Conservation (phyloP, 495 filamentous ascomycete species). For the Parmelia sp. region DNA sequence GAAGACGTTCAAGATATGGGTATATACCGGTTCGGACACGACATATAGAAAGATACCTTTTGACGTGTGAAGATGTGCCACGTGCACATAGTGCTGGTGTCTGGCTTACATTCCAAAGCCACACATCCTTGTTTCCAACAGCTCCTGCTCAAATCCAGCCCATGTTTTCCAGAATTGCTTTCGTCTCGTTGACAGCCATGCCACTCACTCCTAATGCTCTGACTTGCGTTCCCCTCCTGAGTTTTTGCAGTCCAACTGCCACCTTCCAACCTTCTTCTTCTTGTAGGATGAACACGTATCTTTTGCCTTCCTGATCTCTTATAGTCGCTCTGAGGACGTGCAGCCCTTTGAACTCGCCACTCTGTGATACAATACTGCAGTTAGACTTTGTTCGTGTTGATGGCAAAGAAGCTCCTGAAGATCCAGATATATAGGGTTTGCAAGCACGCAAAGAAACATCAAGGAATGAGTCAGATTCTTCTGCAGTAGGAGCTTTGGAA, state of each 20-base stretch:
- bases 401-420: conserved; percentile 34
- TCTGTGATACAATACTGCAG: conserved; percentile 39
- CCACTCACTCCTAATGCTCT: conserved; percentile 58
- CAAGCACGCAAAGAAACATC: conserved; percentile 52
- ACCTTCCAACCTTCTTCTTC: conserved; percentile 94
- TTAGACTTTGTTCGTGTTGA: conserved; percentile 25
- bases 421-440: conserved; percentile 51
- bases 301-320: conserved; percentile 75
- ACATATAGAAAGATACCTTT: background rate
- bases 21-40: background rate
- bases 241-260: conserved; percentile 65
- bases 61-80: background rate
- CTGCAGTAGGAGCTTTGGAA: conserved; percentile 46
- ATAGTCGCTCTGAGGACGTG: conserved; percentile 79
- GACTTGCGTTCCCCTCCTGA: conserved; percentile 65
- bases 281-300: conserved; percentile 73
- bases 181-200: conserved; percentile 55
- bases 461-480: conserved; percentile 59
- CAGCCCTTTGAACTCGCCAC: conserved; percentile 51
- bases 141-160: conserved; percentile 45
- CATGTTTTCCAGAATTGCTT: conserved; percentile 52
- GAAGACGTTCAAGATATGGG: background rate
- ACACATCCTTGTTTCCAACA: background rate
- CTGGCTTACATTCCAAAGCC: conserved; percentile 22
- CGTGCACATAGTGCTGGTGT: background rate